Percentiles rank a stretch among this genome's conserved stretches.
Evolutionary conservation across 1,284 basidiomycete species (phyloP).

Genomic region (Ustilago nuda): DNA sequence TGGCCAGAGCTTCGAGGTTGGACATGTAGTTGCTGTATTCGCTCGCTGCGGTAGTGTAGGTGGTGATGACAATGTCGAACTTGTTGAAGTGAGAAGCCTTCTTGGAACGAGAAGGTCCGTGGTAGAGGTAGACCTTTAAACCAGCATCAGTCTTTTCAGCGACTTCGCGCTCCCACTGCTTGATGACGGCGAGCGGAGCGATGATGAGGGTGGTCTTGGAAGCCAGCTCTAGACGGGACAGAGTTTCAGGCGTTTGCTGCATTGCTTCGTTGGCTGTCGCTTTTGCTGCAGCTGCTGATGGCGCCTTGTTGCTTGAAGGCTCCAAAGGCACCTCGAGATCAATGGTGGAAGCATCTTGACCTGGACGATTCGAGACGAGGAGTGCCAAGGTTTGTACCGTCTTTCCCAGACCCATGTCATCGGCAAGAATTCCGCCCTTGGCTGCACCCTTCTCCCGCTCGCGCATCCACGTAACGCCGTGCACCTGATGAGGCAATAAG

Average conservation of each 20-base stretch:
- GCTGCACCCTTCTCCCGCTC: conserved; percentile 80
- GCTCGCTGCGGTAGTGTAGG: conserved; percentile 60
- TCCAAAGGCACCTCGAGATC: conserved; percentile 71
- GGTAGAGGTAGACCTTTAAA: conserved; percentile 63
- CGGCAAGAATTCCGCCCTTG: conserved; percentile 85
- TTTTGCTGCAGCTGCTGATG: not conserved
- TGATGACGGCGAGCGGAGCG: conserved; percentile 77
- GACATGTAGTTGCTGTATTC: conserved; percentile 51
- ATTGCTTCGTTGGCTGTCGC: conserved; percentile 7
- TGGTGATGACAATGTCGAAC: conserved; percentile 65
- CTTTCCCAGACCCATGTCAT: conserved; percentile 92
- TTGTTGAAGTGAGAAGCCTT: conserved; percentile 38
- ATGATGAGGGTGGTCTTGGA: conserved; percentile 64
- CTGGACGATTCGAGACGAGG: conserved; percentile 90
- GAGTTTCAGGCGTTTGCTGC: conserved; percentile 11
- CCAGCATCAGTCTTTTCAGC: conserved; percentile 76
- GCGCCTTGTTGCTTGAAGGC: conserved; percentile 20
- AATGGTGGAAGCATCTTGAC: conserved; percentile 79
- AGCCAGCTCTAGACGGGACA: conserved; percentile 27
- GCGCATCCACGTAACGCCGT: conserved; percentile 87
- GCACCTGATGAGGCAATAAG: conserved; percentile 86
- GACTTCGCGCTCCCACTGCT: conserved; percentile 91
- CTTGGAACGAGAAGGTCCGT: conserved; percentile 59
- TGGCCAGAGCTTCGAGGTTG: conserved; percentile 29
- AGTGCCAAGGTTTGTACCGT: conserved; percentile 93